Percentiles rank a stretch among this genome's conserved stretches.
Evolutionary conservation across 352 stramenopile genomes (phyloP).

Genomic region (Phytophthora vignae): DNA sequence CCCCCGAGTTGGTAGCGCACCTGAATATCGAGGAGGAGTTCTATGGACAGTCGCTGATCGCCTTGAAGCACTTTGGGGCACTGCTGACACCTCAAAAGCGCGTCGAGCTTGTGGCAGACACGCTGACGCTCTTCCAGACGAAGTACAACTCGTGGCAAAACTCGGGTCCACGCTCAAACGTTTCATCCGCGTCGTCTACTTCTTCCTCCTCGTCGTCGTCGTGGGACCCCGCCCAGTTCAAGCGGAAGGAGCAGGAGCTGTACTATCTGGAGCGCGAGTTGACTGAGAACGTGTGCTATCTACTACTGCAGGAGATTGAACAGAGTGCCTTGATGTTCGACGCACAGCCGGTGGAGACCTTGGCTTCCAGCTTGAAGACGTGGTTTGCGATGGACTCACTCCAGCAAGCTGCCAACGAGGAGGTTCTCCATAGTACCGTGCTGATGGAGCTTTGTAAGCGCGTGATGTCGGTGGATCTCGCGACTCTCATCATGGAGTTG

Average conservation of each 20-base stretch:
- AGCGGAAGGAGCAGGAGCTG: constrained; percentile 48
- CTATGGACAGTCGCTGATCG: constrained; percentile 55
- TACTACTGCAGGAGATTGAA: constrained; percentile 39
- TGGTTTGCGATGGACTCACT: constrained; percentile 44
- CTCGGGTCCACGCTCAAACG: constrained; percentile 36
- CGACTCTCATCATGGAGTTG: constrained; percentile 44
- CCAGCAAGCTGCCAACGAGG: constrained; percentile 27
- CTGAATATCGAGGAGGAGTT: constrained; percentile 51
- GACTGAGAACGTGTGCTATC: constrained; percentile 38
- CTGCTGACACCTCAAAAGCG: constrained; percentile 57
- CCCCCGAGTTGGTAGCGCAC: constrained; percentile 26
- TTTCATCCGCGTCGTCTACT: constrained; percentile 40
- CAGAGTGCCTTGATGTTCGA: constrained; percentile 15
- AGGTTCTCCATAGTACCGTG: constrained; percentile 19
- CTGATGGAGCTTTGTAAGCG: constrained; percentile 33
- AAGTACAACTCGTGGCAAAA: constrained; percentile 51
- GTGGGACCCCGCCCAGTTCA: constrained; percentile 38
- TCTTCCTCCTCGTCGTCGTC: constrained; percentile 39
- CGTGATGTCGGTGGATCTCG: constrained; percentile 35
- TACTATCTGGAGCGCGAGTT: constrained; percentile 49
- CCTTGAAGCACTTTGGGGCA: constrained; percentile 45
- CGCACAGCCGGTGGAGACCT: constrained; percentile 10
- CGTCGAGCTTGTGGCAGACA: constrained; percentile 60
- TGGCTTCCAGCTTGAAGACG: constrained; percentile 18
- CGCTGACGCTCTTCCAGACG: constrained; percentile 49